Evolutionary conservation across 257 asterid genomes (phyloP), one percentile per base, ranked within the genome.

Genomic region (Nyctanthes arbortristis): DNA sequence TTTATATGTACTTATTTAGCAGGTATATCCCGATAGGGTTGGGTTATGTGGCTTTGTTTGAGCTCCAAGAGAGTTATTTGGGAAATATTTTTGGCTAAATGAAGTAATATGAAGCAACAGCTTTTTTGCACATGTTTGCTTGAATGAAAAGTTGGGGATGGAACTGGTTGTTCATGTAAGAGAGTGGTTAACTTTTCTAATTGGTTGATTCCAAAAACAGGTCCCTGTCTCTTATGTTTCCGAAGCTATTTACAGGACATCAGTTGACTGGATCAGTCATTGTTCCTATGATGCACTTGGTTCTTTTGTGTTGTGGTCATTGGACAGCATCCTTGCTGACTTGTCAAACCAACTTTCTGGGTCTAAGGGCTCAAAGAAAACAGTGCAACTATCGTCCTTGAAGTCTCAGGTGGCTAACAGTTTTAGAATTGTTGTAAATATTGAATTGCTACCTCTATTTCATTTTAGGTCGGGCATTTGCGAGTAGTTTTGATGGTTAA

Each of bases 251-350:
- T 78, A 75, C 34, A 81, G 69, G 84, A 75, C 77, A 61, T 78
- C 86, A 3, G 56, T 66, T 4, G 84, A 81, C 33, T 81, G 86
- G 86, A 76, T 81, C 52, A 75, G 70, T 59, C 77, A 81, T 59
- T 67, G 69, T 37, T 78, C 84, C 0, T 12, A 45, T 20, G 84
- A 81, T 54, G 81, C 79, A 2, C 79, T 81, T 56, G 77, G 77
- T 13, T 40, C 83, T 35, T 78, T 78, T 52, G 81, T 71, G 24
- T 31, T 67, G 54, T 79, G 84, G 84, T 72, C 67, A 18, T 52
- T 75, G 52, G 84, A 79, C 33, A 75, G 75, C 75, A 71, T 79
- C 27, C 22, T 71, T 52, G 61, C 70, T 25, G 84, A 75, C 49
- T 67, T 45, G 56, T 75, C 87, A 8, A 13, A 65, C 60, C 97